Base-by-base conservation (phyloP, 2,329 filamentous ascomycete genomes). In the Fusarium cyanostomum region DNA sequence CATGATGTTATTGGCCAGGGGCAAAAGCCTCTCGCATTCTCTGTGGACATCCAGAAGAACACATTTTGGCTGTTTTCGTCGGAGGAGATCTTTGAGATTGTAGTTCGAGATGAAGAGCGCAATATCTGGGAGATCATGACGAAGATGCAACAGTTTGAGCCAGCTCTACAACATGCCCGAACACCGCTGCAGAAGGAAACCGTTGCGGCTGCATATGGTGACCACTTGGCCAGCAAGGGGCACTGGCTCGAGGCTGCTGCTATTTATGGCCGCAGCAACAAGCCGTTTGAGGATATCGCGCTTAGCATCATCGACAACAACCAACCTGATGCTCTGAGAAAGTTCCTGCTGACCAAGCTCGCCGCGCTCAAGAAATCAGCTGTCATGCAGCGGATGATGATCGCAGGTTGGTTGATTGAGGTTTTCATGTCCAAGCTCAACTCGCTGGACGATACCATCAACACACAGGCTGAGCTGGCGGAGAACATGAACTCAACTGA, bases 381-480 rank as follows among this genome's bases (percentile, higher is more conserved):
- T 1, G 82, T 89, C 27, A 99, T 99, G 94, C 95, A 99, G 77
- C 84, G 94, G 56, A 90, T 92, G 64, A 97, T 99, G 92, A 89
- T 98, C 66, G 92, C 94, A 2, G 94, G 90, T 66, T 99, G 95
- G 95, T 84, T 99, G 38, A 84, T 97, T 9, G 95, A 99, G 76
- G 85, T 98, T 2, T 99, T 94, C 77, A 99, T 99, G 93, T 92
- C 93, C 6, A 97, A 97, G 77, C 84, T 99, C 37, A 97, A 99
- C 74, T 90, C 91, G 4, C 83, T 99, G 4, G 95, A 99, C 72
- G 95, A 99, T 76, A 94, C 91, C 3, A 94, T 98, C 64, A 90
- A 94, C 34, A 96, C 94, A 0, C 91, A 92, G 70, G 92, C 92
- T 0, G 93, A 97, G 73, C 78, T 94, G 18, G 85, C 88, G 1